These are phyloP conservation scores for Nakazawaea siamensis DNA, from an alignment of 805 yeast species.

Conservation along the genomic window DNA sequence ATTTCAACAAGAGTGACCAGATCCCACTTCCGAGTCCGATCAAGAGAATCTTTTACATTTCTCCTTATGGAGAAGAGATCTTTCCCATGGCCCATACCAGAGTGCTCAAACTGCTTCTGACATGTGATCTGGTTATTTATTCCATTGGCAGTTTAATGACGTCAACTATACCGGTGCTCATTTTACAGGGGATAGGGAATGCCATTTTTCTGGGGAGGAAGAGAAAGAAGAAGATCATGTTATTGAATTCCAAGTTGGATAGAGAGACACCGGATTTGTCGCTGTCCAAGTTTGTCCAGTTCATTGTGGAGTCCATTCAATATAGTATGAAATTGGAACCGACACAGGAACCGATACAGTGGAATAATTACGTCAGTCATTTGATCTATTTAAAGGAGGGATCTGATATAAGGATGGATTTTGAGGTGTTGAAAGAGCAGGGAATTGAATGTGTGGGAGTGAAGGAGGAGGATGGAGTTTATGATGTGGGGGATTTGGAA, in stretches of 20 bases:
- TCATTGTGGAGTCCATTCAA: conserved; percentile 45
- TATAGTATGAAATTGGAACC: conserved; percentile 34
- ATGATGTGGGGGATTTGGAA: conserved; percentile 35
- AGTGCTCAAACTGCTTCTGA: conserved; percentile 41
- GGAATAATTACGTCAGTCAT: conserved; percentile 54
- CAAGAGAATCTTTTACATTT: conserved; percentile 65
- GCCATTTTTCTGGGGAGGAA: conserved; percentile 31
- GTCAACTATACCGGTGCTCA: conserved; percentile 70
- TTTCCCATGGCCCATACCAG: conserved; percentile 65
- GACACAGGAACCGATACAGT: conserved; percentile 15
- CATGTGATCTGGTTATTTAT: conserved; percentile 52
- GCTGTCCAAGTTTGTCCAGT: conserved; percentile 49
- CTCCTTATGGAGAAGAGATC: conserved; percentile 83
- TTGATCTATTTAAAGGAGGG: conserved; percentile 45
- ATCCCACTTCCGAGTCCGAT: conserved; percentile 71
- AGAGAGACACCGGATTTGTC: conserved; percentile 70
- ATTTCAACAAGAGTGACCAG: conserved; percentile 51
- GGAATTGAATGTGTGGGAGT: conserved; percentile 44
- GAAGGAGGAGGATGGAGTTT: conserved; percentile 16
- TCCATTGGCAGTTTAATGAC: conserved; percentile 90
- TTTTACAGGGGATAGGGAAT: conserved; percentile 64
- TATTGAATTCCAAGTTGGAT: conserved; percentile 70
- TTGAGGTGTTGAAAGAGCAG: conserved; percentile 24
- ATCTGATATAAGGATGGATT: conserved; percentile 40
- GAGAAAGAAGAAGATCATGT: conserved; percentile 41